Conservation (phyloP, 1,284 basidiomycete genomes). For the Veloboletus limbatus region DNA sequence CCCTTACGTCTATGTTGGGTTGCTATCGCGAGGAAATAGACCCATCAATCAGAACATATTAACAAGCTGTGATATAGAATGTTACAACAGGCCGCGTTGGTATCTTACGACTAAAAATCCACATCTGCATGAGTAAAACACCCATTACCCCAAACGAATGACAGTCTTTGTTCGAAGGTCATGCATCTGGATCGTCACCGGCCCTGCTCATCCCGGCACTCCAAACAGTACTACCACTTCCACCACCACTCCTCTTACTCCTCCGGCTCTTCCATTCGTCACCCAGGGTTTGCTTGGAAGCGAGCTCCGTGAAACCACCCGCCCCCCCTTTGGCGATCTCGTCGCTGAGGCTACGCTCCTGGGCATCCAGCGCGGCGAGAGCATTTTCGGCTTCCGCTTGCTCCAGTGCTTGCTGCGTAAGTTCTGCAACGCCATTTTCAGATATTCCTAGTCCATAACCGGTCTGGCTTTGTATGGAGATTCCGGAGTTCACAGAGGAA, state of each 20-base stretch:
- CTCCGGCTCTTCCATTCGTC: constrained; percentile 56
- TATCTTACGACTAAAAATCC: constrained; percentile 24
- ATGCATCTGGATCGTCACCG: constrained; percentile 44
- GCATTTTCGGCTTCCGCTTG: constrained; percentile 73
- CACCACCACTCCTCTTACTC: constrained; percentile 56
- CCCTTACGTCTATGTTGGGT: neutral
- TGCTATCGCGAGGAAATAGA: neutral
- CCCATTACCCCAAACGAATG: constrained; percentile 7
- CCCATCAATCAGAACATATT: constrained; percentile 14
- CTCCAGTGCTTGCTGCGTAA: constrained; percentile 73
- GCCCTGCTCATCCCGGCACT: constrained; percentile 74
- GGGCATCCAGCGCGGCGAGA: constrained; percentile 70
- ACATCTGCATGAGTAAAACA: constrained; percentile 17
- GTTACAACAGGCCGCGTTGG: constrained; percentile 19
- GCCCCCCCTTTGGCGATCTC: constrained; percentile 72
- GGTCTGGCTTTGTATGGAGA: constrained; percentile 36
- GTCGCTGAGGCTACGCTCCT: constrained; percentile 66
- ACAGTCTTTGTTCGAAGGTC: constrained; percentile 5
- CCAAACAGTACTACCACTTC: constrained; percentile 76
- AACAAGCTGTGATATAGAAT: constrained; percentile 22
- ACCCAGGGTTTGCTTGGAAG: constrained; percentile 42
- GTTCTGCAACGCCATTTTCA: constrained; percentile 38
- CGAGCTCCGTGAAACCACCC: constrained; percentile 77
- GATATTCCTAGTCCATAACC: constrained; percentile 40
- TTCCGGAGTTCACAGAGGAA: constrained; percentile 46